These are phyloP conservation scores for Houttuynia cordata DNA, from an alignment of 164 flowering plant species.

Conservation along the genomic window DNA sequence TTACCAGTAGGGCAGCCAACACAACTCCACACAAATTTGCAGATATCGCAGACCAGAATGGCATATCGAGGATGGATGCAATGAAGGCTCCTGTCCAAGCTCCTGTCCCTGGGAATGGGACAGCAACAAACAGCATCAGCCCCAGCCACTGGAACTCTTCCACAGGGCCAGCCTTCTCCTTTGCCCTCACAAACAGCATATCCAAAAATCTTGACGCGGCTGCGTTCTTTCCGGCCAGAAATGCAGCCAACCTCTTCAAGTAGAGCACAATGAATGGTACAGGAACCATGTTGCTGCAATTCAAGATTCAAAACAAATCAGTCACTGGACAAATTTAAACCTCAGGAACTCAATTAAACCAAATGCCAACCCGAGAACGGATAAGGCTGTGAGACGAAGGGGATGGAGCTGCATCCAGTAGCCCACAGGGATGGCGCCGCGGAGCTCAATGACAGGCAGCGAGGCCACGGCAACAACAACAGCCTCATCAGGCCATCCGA, in stretches of 20 bases:
- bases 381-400: constrained; percentile 39
- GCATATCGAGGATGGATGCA: constrained; percentile 85
- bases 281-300: constrained; percentile 88
- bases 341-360: background rate
- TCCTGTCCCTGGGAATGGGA: constrained; percentile 98
- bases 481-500: constrained; percentile 84
- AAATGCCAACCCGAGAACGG: constrained; percentile 53
- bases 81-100: constrained; percentile 96
- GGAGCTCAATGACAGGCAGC: constrained; percentile 91
- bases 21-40: constrained; percentile 76
- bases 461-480: constrained; percentile 85
- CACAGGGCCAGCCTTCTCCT: constrained; percentile 77
- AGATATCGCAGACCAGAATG: constrained; percentile 74
- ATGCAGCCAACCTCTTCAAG: constrained; percentile 64
- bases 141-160: constrained; percentile 98
- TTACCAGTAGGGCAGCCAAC: constrained; percentile 77
- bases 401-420: constrained; percentile 96
- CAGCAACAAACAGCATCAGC: constrained; percentile 95
- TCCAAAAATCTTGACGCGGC: constrained; percentile 54
- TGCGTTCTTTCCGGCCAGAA: constrained; percentile 46
- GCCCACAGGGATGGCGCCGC: constrained; percentile 99
- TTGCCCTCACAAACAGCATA: constrained; percentile 50
- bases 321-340: background rate
- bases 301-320: background rate
- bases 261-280: constrained; percentile 83